Evolutionary conservation across 768 basidiomycete species (phyloP), one percentile per base, ranked within the genome.

Genomic region (Leucosporidium scottii): DNA sequence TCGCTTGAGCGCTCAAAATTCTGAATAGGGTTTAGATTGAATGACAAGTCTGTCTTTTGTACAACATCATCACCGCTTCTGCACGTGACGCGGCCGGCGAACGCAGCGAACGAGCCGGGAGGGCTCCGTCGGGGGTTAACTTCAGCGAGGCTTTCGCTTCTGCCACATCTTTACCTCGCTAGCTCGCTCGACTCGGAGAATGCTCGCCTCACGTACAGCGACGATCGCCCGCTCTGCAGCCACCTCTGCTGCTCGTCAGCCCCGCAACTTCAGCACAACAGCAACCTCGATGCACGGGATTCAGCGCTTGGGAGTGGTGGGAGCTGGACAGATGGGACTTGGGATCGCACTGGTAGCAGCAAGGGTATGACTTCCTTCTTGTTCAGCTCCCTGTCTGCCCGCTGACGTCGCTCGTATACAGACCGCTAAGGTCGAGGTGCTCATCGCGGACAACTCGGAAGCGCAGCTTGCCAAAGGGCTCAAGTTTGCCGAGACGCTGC

Each of bases 321-420:
- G 75, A 9, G 59, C 69, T 5, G 71, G 71, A 6, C 44, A 58
- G 64, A 61, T 54, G 62, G 48, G 93, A 70, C 85, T 89, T 0
- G 94, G 93, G 2, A 97, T 98, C 57, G 90, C 92, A 69, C 84
- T 88, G 61, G 91, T 94, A 51, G 83, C 74, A 4, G 69, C 73
- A 3, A 71, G 67, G 59, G 74, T 74, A 49, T n/a, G 66, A 47
- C n/a, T 13, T 4, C 7, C 13, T 10, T 25, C 25, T 53, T 1
- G 8, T n/a, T 5, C 34, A 34, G 34, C 34, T 34, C 4, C 34
- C n/a, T n/a, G n/a, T n/a, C n/a, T n/a, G n/a, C n/a, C 34, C 34
- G 5, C 34, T 10, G 4, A 34, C 34, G 4, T 34, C 10, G 34
- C 34, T 10, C 34, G n/a, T n/a, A n/a, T 34, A 49, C 81, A 93